phyloP scores from a whole-genome alignment of 371 early-diverging fungal species.

The Mucor circinelloides region DNA sequence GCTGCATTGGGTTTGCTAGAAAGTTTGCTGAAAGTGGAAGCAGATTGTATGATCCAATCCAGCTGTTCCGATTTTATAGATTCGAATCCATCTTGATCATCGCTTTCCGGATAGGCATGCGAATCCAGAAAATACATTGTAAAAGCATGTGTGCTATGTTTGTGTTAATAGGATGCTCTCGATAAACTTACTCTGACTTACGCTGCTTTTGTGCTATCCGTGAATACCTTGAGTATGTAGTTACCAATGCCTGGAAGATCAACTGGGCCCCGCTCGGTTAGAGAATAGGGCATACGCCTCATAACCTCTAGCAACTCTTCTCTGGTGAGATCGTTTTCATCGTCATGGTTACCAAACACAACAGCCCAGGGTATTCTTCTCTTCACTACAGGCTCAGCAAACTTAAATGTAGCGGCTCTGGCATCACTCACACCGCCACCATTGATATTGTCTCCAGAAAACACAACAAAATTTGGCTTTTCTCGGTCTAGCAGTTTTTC shows the following conservation, averaged over 20 bases:
- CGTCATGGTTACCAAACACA: conserved; percentile 62
- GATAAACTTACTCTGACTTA: conserved; percentile 30
- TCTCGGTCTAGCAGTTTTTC: conserved; percentile 49
- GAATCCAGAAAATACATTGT: conserved; percentile 58
- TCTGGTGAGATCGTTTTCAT: conserved; percentile 49
- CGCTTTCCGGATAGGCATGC: conserved; percentile 40
- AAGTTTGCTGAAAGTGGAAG: background rate
- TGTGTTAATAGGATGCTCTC: background rate
- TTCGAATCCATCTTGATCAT: conserved; percentile 30
- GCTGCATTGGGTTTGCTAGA: conserved; percentile 43
- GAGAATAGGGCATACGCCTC: conserved; percentile 47
- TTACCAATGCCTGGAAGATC: conserved; percentile 54
- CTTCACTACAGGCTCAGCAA: conserved; percentile 49
- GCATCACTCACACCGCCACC: conserved; percentile 43
- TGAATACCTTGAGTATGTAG: conserved; percentile 41
- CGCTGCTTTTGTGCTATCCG: conserved; percentile 19
- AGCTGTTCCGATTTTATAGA: conserved; percentile 52
- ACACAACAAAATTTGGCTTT: conserved; percentile 57
- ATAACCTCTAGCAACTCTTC: conserved; percentile 55
- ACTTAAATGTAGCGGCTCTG: conserved; percentile 49
- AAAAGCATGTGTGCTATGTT: conserved; percentile 33
- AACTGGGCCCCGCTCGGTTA: conserved; percentile 47
- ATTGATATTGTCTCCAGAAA: conserved; percentile 61
- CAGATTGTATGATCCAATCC: conserved; percentile 41
- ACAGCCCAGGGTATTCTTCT: conserved; percentile 57